phyloP scores from a whole-genome alignment of 179 eudicot genomes.

The Corrigiola litoralis region DNA sequence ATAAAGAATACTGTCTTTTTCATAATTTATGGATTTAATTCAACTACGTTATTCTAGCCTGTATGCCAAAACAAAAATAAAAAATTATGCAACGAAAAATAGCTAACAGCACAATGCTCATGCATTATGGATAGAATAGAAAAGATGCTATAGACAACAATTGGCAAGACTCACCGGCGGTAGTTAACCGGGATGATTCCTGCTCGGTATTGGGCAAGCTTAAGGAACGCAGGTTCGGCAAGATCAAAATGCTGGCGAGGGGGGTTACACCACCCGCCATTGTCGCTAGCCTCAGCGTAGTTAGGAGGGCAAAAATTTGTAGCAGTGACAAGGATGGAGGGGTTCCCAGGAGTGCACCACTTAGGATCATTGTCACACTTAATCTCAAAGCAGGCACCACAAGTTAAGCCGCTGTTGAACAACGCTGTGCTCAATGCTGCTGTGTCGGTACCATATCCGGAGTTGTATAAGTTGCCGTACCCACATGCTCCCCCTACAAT shows the following conservation, averaged over 20 bases:
- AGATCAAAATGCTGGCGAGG: constrained; percentile 33
- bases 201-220: constrained; percentile 26
- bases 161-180: constrained; percentile 17
- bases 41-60: too few species aligned
- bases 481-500: constrained; percentile 35
- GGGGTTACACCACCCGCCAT: constrained; percentile 39
- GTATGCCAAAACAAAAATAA: too few species aligned
- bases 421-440: constrained; percentile 35
- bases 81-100: background rate
- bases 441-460: constrained; percentile 22
- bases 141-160: background rate
- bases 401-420: constrained; percentile 26
- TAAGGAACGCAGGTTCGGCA: constrained; percentile 23
- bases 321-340: constrained; percentile 23
- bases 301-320: constrained; percentile 36
- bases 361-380: constrained; percentile 20
- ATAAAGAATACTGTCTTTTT: too few species aligned
- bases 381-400: constrained; percentile 33
- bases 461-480: constrained; percentile 30
- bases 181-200: constrained; percentile 29
- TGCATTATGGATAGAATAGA: background rate
- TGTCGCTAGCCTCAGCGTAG: constrained; percentile 25
- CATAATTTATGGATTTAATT: too few species aligned
- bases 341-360: constrained; percentile 31
- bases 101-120: background rate